A percentile compares a stretch with the other conserved stretches of the same genome.
phyloP scores from a whole-genome alignment of 2,329 filamentous ascomycete species.

The Colletotrichum trifolii region DNA sequence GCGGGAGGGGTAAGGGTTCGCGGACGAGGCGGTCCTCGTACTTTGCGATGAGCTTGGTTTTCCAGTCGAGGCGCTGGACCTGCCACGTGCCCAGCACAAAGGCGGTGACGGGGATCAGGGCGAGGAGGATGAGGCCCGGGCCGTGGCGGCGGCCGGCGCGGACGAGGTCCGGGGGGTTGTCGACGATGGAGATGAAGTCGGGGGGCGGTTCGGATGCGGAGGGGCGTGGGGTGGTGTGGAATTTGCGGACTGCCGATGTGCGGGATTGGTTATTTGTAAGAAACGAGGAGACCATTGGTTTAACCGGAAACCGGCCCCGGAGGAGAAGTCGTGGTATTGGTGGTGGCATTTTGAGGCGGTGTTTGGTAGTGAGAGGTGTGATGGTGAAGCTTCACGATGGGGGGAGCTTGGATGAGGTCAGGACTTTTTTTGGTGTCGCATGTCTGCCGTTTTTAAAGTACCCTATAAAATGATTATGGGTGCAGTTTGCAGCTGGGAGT shows the following conservation, averaged over 20 bases:
- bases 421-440: slow-evolving; percentile 23
- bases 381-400: slow-evolving; percentile 4
- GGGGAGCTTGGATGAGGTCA: slow-evolving; percentile 26
- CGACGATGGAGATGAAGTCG: slow-evolving; percentile 85
- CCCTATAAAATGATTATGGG: too few species aligned
- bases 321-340: slow-evolving; percentile 17
- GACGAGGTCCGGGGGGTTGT: slow-evolving; percentile 85
- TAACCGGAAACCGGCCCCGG: not conserved
- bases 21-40: slow-evolving; percentile 92
- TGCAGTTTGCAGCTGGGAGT: too few species aligned
- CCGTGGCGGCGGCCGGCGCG: slow-evolving; percentile 80
- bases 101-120: slow-evolving; percentile 89
- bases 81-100: slow-evolving; percentile 96
- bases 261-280: too few species aligned
- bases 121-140: slow-evolving; percentile 82
- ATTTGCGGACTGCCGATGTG: slow-evolving; percentile 10
- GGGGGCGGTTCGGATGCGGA: slow-evolving; percentile 51
- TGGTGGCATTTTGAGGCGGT: slow-evolving; percentile 17
- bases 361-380: not conserved
- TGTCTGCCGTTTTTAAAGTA: too few species aligned
- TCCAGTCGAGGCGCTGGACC: slow-evolving; percentile 92
- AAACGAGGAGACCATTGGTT: too few species aligned
- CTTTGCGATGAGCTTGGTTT: slow-evolving; percentile 89
- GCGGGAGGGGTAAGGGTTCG: slow-evolving; percentile 85
- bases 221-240: slow-evolving; percentile 36